These are phyloP conservation scores for Hymenoscyphus fructigenus DNA, from an alignment of 2,329 filamentous ascomycete genomes.

Conservation along the genomic window DNA sequence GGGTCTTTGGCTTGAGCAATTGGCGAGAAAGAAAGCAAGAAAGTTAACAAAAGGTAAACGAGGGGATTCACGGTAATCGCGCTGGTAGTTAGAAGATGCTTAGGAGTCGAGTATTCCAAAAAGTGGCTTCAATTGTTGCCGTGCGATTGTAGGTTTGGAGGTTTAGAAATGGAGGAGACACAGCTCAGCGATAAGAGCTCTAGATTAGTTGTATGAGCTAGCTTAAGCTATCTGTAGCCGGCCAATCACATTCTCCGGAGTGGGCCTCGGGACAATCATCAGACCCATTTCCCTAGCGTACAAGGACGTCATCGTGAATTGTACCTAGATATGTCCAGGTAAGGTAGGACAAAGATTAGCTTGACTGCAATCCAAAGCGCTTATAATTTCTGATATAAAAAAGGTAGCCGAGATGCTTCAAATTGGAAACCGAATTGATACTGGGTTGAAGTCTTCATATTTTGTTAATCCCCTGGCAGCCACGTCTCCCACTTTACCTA, in stretches of 20 bases:
- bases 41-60: not conserved
- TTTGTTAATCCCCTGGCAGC: not conserved
- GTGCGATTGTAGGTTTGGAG: not conserved
- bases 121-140: not conserved
- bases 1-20: not conserved
- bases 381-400: not conserved
- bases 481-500: not conserved
- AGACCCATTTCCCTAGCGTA: not conserved
- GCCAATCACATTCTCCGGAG: not conserved
- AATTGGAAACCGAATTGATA: not conserved
- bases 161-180: conserved; percentile 1
- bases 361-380: not conserved
- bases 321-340: no score
- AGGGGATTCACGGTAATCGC: not conserved
- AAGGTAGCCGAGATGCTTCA: not conserved
- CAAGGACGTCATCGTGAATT: conserved; percentile 1
- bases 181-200: not conserved
- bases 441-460: not conserved
- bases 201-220: not conserved
- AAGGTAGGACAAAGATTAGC: not conserved
- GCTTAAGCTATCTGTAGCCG: not conserved
- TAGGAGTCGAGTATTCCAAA: not conserved
- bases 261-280: not conserved
- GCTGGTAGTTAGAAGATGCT: not conserved
- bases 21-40: not conserved